These are phyloP conservation scores for Aquilaria malaccensis DNA, from an alignment of 345 rosid genomes.

Conservation along the genomic window DNA sequence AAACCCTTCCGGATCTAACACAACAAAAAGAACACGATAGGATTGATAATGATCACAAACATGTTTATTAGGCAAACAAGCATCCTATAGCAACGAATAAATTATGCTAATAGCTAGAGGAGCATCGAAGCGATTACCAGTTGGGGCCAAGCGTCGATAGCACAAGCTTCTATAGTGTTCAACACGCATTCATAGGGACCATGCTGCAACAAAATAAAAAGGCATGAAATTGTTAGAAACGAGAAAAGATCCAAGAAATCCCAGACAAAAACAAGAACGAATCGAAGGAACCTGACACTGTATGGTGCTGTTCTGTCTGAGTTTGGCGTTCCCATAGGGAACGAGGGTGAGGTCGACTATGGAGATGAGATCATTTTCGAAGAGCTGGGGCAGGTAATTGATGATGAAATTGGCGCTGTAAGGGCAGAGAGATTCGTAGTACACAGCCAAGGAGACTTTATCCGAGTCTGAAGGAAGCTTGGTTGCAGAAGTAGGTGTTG, in stretches of 20 bases:
- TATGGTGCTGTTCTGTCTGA: conserved; percentile 44
- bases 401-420: conserved; percentile 61
- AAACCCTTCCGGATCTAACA: no score
- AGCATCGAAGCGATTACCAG: conserved; percentile 32
- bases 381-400: conserved; percentile 43
- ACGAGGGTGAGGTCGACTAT: conserved; percentile 61
- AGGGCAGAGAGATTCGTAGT: conserved; percentile 85
- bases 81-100: not conserved
- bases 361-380: conserved; percentile 52
- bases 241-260: not conserved
- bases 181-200: conserved; percentile 76
- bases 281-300: conserved; percentile 57
- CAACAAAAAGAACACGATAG: no score
- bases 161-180: conserved; percentile 90
- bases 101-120: not conserved
- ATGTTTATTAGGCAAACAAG: no score
- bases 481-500: conserved; percentile 6
- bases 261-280: not conserved
- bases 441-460: conserved; percentile 48
- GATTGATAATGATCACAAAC: no score
- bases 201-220: conserved; percentile 45
- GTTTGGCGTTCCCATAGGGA: conserved; percentile 81
- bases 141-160: conserved; percentile 63
- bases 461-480: conserved; percentile 18
- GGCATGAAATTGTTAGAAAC: not conserved